Percentiles rank a stretch among this genome's conserved stretches.
Conservation (phyloP, 2,329 filamentous ascomycete genomes). For the Bisporella sp. region DNA sequence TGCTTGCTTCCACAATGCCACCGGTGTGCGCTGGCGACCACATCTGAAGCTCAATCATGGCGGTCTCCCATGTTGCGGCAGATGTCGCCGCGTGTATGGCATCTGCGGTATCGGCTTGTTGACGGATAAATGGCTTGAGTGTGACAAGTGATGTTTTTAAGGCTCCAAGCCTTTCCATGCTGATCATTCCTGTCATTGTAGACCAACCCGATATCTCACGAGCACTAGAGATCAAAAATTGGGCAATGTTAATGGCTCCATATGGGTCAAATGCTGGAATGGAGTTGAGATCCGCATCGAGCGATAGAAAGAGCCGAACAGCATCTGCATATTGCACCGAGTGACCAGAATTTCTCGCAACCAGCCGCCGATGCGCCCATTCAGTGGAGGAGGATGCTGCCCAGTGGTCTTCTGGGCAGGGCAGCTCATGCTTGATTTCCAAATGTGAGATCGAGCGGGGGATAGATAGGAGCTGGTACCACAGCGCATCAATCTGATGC, state of each 20-base stretch:
- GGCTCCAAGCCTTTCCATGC: slow-evolving; percentile 32
- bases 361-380: slow-evolving; percentile 28
- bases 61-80: slow-evolving; percentile 34
- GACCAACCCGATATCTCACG: slow-evolving; percentile 37
- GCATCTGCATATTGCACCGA: slow-evolving; percentile 30
- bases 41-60: slow-evolving; percentile 35
- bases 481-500: slow-evolving; percentile 36
- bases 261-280: slow-evolving; percentile 33
- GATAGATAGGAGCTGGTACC: slow-evolving; percentile 36
- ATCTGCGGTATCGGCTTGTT: slow-evolving; percentile 1
- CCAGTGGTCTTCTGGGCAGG: slow-evolving; percentile 33
- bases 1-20: slow-evolving; percentile 31
- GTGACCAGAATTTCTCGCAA: slow-evolving; percentile 10
- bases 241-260: slow-evolving; percentile 34
- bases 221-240: slow-evolving; percentile 35
- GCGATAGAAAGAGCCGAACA: slow-evolving; percentile 31
- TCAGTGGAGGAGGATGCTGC: slow-evolving; percentile 29
- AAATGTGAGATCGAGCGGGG: slow-evolving; percentile 32
- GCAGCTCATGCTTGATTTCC: slow-evolving; percentile 38
- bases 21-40: slow-evolving; percentile 35
- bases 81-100: slow-evolving; percentile 16
- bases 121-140: slow-evolving; percentile 26
- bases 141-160: slow-evolving; percentile 30
- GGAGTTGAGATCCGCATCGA: slow-evolving; percentile 19
- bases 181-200: slow-evolving; percentile 35